Base-by-base conservation (phyloP, 2,329 filamentous ascomycete species). In the Verticillium alfalfae region DNA sequence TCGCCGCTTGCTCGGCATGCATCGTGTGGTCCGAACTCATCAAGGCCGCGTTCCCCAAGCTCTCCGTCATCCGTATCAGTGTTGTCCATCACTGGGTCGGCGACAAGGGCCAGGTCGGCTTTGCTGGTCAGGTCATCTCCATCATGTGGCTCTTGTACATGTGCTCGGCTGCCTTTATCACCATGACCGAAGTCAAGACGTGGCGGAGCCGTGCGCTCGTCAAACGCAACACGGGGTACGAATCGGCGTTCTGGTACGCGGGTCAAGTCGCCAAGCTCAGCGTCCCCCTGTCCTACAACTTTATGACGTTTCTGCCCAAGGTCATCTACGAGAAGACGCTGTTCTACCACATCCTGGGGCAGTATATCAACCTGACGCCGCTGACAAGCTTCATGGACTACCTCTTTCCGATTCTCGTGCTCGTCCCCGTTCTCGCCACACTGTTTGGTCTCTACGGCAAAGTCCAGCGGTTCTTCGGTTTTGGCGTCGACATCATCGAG, bases 121-220 rank as follows among this genome's bases (percentile, higher is more conserved):
- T 98, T 67, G 89, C 88, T 2, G 92, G 93, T 5, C 95, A 99
- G 73, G 74, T 93, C 55, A 89, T 94, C 57, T 91, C 94, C 0
- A 88, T 92, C 2, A 79, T 87, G 15, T 99, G 95, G 95, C 88
- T 99, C 64, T 82, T 93, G 62, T 99, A 99, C 79, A 99, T 99
- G 95, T 96, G 91, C 73, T 83, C 90, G 15, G 93, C 93, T 56
- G 92, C 95, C 5, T 84, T 98, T 58, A 90, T 87, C 62, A 93
- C 93, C 8, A 88, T 99, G 70, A 92, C 89, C 15, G 92, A 97
- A 71, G 92, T 97, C 68, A 96, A 95, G 70, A 93, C 97, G n/a
- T 99, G 95, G 95, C 91, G 95, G 61, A 95, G 96, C 57, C 88
- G 95, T 38, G 94, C 95, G 0, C 81, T 99, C 6, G 94, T 98